These are phyloP conservation scores for Maudiozyma serrabonitensis DNA, from an alignment of 805 yeast species.

Conservation along the genomic window DNA sequence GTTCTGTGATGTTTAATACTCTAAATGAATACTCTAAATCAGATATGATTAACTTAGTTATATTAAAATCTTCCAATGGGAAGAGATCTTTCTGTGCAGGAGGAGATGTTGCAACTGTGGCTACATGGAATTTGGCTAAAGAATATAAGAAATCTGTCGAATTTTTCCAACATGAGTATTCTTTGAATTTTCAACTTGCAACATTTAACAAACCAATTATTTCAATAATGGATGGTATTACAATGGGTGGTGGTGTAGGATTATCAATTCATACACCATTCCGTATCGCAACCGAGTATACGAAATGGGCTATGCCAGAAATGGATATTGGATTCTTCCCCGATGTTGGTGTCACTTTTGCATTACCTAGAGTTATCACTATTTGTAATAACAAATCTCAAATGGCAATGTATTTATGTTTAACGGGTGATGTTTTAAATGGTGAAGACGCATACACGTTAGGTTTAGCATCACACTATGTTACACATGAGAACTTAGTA, in stretches of 20 bases:
- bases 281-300: constrained; percentile 85
- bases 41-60: constrained; percentile 49
- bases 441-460: constrained; percentile 76
- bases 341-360: constrained; percentile 91
- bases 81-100: constrained; percentile 87
- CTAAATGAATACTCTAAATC: constrained; percentile 69
- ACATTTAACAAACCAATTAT: constrained; percentile 82
- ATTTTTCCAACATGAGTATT: constrained; percentile 74
- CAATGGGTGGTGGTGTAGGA: constrained; percentile 98
- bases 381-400: constrained; percentile 46
- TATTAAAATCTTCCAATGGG: constrained; percentile 44
- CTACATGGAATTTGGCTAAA: constrained; percentile 43
- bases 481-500: constrained; percentile 53
- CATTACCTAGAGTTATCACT: constrained; percentile 56
- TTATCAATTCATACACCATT: constrained; percentile 83
- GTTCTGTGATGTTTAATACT: constrained; percentile 59
- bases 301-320: constrained; percentile 95
- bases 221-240: constrained; percentile 81
- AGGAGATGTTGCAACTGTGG: constrained; percentile 85
- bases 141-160: constrained; percentile 41
- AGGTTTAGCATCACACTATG: constrained; percentile 88
- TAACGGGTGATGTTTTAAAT: constrained; percentile 69
- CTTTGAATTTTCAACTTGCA: constrained; percentile 66
- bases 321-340: constrained; percentile 94
- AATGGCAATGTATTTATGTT: constrained; percentile 74